A percentile compares a stretch with the other conserved stretches of the same genome.
These are phyloP conservation scores for Phycomyces blakesleeanus DNA, from an alignment of 192 early-diverging fungal species.

Conservation along the genomic window DNA sequence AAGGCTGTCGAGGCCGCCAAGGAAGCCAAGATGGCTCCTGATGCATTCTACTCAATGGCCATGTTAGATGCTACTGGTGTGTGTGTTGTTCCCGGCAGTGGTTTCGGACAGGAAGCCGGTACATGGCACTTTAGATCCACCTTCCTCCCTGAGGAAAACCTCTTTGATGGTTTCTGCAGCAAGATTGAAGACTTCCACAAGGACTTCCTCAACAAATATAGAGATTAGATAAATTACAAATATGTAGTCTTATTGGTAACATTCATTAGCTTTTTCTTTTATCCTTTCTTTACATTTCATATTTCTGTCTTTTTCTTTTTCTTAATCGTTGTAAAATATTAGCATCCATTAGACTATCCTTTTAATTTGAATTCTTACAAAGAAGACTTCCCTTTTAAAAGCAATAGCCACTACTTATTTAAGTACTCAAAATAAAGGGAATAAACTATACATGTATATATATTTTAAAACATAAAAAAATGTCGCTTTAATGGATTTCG, in stretches of 20 bases:
- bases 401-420: no score
- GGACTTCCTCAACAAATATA: slow-evolving; percentile 75
- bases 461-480: no score
- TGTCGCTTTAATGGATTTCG: background rate
- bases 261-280: background rate
- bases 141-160: slow-evolving; percentile 89
- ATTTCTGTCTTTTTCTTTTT: background rate
- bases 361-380: no score
- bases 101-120: slow-evolving; percentile 85
- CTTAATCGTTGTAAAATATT: background rate
- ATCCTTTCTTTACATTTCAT: background rate
- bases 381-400: no score
- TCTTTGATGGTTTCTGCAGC: slow-evolving; percentile 87
- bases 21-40: slow-evolving; percentile 68
- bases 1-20: slow-evolving; percentile 78
- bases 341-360: background rate
- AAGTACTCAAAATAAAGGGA: no score
- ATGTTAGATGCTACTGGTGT: slow-evolving; percentile 94
- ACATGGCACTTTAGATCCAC: slow-evolving; percentile 97
- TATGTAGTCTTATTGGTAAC: background rate
- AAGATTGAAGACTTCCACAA: slow-evolving; percentile 77
- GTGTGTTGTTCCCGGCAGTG: slow-evolving; percentile 91
- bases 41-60: slow-evolving; percentile 87
- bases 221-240: slow-evolving; percentile 28
- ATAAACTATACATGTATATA: no score